phyloP scores from a whole-genome alignment of 2,329 filamentous ascomycete genomes.

The Colletotrichum echinochloae region DNA sequence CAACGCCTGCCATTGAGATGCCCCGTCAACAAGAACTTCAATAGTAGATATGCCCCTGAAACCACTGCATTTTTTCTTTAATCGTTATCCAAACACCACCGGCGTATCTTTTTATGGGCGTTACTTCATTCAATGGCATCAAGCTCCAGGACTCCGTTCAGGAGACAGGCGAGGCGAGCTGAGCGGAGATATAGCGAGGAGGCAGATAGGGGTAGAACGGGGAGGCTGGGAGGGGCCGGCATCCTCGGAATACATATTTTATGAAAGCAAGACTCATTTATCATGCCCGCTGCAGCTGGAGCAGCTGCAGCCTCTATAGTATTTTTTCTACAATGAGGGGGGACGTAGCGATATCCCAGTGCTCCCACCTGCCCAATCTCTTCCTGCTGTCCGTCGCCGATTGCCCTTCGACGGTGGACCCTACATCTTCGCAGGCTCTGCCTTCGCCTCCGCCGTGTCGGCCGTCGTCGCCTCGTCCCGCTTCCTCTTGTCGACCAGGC shows the following conservation, averaged over 20 bases:
- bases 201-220: too few relatives aligned
- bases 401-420: not conserved
- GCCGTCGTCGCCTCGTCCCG: slow-evolving; percentile 41
- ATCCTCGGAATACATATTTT: not conserved
- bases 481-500: slow-evolving; percentile 57
- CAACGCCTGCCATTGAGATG: slow-evolving; percentile 84
- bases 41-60: not conserved
- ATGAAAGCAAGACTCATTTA: slow-evolving; percentile 19
- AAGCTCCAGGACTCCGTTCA: not conserved
- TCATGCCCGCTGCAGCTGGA: slow-evolving; percentile 26
- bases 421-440: slow-evolving; percentile 41
- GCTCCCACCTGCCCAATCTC: not conserved
- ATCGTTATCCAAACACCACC: not conserved
- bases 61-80: not conserved
- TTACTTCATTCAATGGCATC: slow-evolving; percentile 4
- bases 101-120: slow-evolving; percentile 7
- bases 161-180: slow-evolving; percentile 1
- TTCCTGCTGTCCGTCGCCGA: not conserved
- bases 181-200: not conserved
- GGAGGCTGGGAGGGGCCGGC: not conserved
- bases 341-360: too few relatives aligned
- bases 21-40: not conserved
- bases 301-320: slow-evolving; percentile 26
- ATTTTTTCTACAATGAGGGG: slow-evolving; percentile 15
- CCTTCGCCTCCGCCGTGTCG: slow-evolving; percentile 44